These are phyloP conservation scores for Pelargonium australe DNA, from an alignment of 441 rosid species.

Conservation along the genomic window DNA sequence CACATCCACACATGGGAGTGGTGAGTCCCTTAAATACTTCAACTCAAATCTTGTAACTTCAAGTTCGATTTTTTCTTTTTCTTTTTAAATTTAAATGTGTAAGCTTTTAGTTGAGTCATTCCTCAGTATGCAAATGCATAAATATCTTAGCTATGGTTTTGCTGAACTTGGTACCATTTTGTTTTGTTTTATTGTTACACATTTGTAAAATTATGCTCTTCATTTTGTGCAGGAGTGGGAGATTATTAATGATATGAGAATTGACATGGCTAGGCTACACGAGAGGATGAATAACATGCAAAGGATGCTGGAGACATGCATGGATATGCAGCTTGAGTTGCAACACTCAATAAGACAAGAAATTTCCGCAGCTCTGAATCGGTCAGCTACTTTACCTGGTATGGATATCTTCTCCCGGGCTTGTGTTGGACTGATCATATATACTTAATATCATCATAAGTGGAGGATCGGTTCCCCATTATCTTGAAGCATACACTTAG, in stretches of 20 bases:
- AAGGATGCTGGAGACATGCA: conserved; percentile 84
- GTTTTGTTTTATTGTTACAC: not conserved
- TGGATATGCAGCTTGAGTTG: conserved; percentile 96
- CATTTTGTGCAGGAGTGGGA: conserved; percentile 70
- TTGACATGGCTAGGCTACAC: conserved; percentile 87
- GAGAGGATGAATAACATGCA: conserved; percentile 92
- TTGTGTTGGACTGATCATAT: not conserved
- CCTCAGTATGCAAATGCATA: too few species aligned
- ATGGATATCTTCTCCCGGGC: not conserved
- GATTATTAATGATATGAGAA: conserved; percentile 65
- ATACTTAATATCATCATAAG: not conserved
- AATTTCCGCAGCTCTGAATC: conserved; percentile 79
- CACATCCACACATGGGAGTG: conserved; percentile 62
- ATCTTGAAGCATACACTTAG: too few species aligned
- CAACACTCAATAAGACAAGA: conserved; percentile 87
- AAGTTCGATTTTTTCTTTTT: too few species aligned
- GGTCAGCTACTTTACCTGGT: conserved; percentile 57
- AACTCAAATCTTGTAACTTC: not conserved
- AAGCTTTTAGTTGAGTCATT: too few species aligned
- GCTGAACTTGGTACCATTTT: not conserved
- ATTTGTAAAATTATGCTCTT: conserved; percentile 5
- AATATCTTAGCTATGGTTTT: not conserved
- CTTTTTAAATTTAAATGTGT: too few species aligned
- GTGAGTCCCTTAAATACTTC: conserved; percentile 30
- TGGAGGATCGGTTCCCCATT: not conserved